Evolutionary conservation across 768 basidiomycete genomes (phyloP), one percentile per base, ranked within the genome.

Genomic region (Trametes coccinea): DNA sequence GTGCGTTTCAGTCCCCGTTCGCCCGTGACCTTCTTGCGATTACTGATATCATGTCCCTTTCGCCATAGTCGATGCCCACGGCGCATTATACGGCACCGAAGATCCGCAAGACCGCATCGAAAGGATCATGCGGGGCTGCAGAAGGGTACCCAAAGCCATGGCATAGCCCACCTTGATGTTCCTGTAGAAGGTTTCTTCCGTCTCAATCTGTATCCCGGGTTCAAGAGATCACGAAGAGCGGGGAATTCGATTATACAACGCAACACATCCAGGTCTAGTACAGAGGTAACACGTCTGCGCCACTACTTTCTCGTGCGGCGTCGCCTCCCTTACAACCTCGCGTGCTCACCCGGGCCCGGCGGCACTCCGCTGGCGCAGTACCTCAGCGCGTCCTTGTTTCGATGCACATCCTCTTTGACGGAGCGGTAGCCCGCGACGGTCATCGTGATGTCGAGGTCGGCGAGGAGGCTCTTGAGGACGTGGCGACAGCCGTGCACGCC

Each of bases 401-500:
- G 47, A 45, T 55, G 59, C 50, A 78, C 75, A 45, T 77, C 74
- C 63, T 73, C 53, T 14, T 59, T 63, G 56, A 78, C 70, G 30
- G 74, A 72, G 5, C 59, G 72, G 53, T 78, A 78, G 1, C 78
- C 78, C 6, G 74, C 78, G 29, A 80, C 77, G 9, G 78, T 77
- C 76, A 77, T 78, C n/a, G 72, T 69, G 45, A 79, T 79, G 56
- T 79, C 78, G n/a, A 77, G 67, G 62, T 79, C 77, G 45, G 82
- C 80, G 27, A 84, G 73, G 3, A 83, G 68, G 44, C 77, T 77
- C 68, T 78, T 80, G 75, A 84, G 79, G 33, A 84, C 84, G 67
- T 84, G 83, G 37, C 79, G 67, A 61, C 82, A 82, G 0, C 84
- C 84, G 0, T 74, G 72, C 60, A 82, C 80, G 16, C 81, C 81